Percentiles rank a stretch among this genome's conserved stretches.
Conservation (phyloP, 2,329 filamentous ascomycete species). For the Xylariaceae sp. region DNA sequence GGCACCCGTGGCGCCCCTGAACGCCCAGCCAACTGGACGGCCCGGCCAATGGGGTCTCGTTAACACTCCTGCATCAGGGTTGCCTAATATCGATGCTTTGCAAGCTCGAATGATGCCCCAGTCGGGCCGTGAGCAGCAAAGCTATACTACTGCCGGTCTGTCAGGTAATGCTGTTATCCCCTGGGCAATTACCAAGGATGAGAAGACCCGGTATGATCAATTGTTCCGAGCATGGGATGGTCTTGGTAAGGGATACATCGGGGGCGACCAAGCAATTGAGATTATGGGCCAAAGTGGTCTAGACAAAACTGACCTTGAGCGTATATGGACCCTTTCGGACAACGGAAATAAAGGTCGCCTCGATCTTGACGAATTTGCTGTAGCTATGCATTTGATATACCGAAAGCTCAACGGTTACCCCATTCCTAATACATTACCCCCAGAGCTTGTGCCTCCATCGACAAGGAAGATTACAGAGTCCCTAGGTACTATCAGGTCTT, state of each 20-base stretch:
- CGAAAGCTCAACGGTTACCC: slow-evolving; percentile 96
- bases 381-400: slow-evolving; percentile 99
- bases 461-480: slow-evolving; percentile 93
- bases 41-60: slow-evolving; percentile 99
- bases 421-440: slow-evolving; percentile 82
- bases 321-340: slow-evolving; percentile 93
- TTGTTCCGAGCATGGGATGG: slow-evolving; percentile 98
- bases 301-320: slow-evolving; percentile 87
- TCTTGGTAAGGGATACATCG: slow-evolving; percentile 89
- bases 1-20: slow-evolving; percentile 64
- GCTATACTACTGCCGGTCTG: slow-evolving; percentile 84
- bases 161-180: slow-evolving; percentile 95
- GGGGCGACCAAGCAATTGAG: slow-evolving; percentile 91
- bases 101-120: slow-evolving; percentile 98
- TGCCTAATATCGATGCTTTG: slow-evolving; percentile 92
- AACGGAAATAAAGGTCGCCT: slow-evolving; percentile 92
- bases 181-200: slow-evolving; percentile 98
- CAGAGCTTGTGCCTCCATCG: slow-evolving; percentile 92
- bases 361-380: slow-evolving; percentile 95
- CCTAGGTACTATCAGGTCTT: slow-evolving; percentile 88
- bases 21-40: slow-evolving; percentile 90
- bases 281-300: slow-evolving; percentile 96
- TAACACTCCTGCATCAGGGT: slow-evolving; percentile 85
- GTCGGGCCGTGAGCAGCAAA: slow-evolving; percentile 82
- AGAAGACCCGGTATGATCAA: slow-evolving; percentile 95